Conservation (phyloP, 2,329 filamentous ascomycete species). For the Sporothrix globosa region DNA sequence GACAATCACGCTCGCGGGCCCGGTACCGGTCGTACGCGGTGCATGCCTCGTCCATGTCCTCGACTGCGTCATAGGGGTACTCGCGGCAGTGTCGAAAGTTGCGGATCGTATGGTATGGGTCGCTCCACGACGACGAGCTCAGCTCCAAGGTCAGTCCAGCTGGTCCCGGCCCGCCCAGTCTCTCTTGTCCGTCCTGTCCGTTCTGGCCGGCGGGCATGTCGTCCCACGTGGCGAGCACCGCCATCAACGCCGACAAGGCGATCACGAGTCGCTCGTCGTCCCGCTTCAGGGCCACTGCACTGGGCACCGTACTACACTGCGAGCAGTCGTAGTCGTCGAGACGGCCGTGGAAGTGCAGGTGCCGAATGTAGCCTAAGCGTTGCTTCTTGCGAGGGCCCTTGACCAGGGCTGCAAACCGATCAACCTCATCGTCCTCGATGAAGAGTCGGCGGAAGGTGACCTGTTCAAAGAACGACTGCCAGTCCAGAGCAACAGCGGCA, state of each 20-base stretch:
- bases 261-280: not conserved
- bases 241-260: not conserved
- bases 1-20: not conserved
- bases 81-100: slow-evolving; percentile 7
- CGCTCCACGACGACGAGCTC: not conserved
- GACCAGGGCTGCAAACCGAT: not conserved
- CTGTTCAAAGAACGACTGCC: slow-evolving; percentile 2
- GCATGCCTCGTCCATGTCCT: not conserved
- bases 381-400: not conserved
- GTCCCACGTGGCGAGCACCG: not conserved
- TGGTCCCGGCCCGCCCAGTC: not conserved
- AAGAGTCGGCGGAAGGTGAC: not conserved
- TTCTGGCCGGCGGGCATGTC: too few species aligned
- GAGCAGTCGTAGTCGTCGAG: not conserved
- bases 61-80: not conserved
- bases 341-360: slow-evolving; percentile 1
- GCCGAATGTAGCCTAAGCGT: not conserved
- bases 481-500: not conserved
- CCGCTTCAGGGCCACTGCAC: not conserved
- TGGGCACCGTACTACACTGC: not conserved
- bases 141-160: not conserved
- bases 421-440: not conserved
- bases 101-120: not conserved
- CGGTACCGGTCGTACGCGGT: not conserved
- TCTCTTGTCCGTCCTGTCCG: not conserved